Evolutionary conservation across 768 basidiomycete species (phyloP).

Genomic region (Phylloporus rhodoxanthus): DNA sequence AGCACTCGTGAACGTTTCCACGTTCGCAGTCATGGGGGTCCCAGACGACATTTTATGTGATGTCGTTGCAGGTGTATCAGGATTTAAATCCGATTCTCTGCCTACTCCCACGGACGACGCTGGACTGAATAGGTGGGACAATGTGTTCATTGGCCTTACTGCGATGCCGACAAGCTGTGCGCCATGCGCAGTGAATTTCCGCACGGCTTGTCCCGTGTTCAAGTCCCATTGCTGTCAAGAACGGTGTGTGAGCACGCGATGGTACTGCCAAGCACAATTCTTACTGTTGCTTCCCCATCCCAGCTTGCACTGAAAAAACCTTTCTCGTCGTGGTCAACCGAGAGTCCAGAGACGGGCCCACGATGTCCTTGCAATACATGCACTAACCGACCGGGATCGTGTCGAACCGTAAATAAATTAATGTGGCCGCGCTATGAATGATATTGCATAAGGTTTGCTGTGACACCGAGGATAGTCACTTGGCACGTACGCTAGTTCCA

Average conservation of each 20-base stretch:
- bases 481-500: constrained; percentile 69
- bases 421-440: constrained; percentile 72
- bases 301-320: constrained; percentile 88
- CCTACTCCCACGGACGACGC: constrained; percentile 21
- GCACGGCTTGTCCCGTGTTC: constrained; percentile 75
- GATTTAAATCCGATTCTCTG: constrained; percentile 17
- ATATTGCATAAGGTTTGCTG: constrained; percentile 15
- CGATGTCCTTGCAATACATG: constrained; percentile 65
- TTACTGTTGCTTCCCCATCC: constrained; percentile 84
- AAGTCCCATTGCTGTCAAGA: constrained; percentile 89
- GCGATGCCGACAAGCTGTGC: constrained; percentile 80
- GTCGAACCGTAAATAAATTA: constrained; percentile 88
- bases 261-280: constrained; percentile 25
- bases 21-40: constrained; percentile 16
- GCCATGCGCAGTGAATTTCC: constrained; percentile 75
- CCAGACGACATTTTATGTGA: constrained; percentile 11
- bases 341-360: constrained; percentile 80
- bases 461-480: constrained; percentile 13
- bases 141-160: constrained; percentile 56
- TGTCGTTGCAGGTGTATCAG: constrained; percentile 7
- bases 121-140: constrained; percentile 29
- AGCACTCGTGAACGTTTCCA: constrained; percentile 16
- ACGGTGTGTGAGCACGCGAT: constrained; percentile 5
- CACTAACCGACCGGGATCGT: constrained; percentile 77
- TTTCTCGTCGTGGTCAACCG: constrained; percentile 76